These are phyloP conservation scores for Simmondsia chinensis DNA, from an alignment of 148 eudicot genomes.

Conservation along the genomic window DNA sequence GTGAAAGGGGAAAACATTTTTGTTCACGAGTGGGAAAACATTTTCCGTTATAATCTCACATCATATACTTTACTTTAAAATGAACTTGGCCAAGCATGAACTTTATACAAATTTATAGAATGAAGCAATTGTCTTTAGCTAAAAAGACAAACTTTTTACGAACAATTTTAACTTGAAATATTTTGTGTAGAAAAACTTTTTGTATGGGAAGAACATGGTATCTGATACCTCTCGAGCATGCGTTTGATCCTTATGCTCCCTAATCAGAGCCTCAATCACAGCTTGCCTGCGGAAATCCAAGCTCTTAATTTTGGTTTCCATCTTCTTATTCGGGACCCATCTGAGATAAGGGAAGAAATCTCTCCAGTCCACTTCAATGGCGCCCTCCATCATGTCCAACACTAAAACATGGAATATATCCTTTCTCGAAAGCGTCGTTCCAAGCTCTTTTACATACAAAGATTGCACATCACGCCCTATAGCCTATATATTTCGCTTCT, in stretches of 20 bases:
- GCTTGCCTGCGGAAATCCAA: slow-evolving; percentile 48
- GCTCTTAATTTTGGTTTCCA: slow-evolving; percentile 38
- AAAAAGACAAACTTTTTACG: no score
- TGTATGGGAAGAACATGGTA: no score
- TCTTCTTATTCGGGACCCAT: slow-evolving; percentile 66
- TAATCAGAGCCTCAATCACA: slow-evolving; percentile 63
- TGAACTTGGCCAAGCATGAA: no score
- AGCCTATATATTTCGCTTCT: slow-evolving; percentile 30
- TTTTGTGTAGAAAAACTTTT: no score
- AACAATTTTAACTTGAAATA: no score
- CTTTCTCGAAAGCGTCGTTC: slow-evolving; percentile 40
- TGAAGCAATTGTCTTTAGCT: no score
- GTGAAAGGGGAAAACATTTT: no score
- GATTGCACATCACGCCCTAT: slow-evolving; percentile 54
- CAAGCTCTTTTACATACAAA: slow-evolving; percentile 54
- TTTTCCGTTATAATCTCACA: no score
- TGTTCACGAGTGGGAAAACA: no score
- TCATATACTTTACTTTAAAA: no score
- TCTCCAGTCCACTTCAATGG: slow-evolving; percentile 91
- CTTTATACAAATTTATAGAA: no score
- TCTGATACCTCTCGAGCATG: slow-evolving; percentile 31
- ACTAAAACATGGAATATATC: slow-evolving; percentile 52
- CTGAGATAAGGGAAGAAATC: slow-evolving; percentile 77
- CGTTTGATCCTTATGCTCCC: slow-evolving; percentile 33
- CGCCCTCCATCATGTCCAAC: slow-evolving; percentile 69